Evolutionary conservation across 1,139 yeast genomes (phyloP).

Genomic region (Geotrichum cucujoidarum): DNA sequence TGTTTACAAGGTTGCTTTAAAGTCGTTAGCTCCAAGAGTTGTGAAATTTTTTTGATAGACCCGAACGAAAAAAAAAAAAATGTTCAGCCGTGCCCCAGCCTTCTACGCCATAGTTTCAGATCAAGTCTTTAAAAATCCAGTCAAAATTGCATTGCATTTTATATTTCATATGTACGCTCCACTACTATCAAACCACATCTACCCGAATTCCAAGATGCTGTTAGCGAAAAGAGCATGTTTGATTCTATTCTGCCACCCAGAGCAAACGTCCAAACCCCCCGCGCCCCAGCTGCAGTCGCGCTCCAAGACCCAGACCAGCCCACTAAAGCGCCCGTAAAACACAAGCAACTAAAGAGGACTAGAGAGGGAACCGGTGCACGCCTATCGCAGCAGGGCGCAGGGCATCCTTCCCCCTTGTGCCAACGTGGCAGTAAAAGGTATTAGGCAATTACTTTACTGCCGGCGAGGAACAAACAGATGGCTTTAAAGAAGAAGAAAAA

Average conservation of each 20-base stretch:
- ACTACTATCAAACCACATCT: constrained; percentile 27
- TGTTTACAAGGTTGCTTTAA: no score
- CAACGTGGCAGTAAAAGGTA: constrained; percentile 15
- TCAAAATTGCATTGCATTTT: no score
- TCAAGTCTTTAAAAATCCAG: no score
- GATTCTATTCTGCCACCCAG: constrained; percentile 17
- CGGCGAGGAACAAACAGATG: constrained; percentile 13
- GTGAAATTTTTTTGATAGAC: no score
- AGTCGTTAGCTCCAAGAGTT: no score
- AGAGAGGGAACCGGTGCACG: no score
- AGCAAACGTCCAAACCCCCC: constrained; percentile 16
- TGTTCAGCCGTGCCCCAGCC: no score
- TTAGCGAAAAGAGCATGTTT: constrained; percentile 24
- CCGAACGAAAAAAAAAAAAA: no score
- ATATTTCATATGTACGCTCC: constrained; percentile 23
- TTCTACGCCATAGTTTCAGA: no score
- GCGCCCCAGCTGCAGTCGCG: neutral
- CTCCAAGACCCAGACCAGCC: neutral
- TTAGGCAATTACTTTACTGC: constrained; percentile 9
- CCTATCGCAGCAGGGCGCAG: constrained; percentile 1
- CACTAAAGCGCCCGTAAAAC: constrained; percentile 11
- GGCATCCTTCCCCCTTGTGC: constrained; percentile 12
- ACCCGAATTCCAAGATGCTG: constrained; percentile 20
- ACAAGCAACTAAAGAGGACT: constrained; percentile 5
- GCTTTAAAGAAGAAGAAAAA: constrained; percentile 8